Evolutionary conservation across 2,329 filamentous ascomycete species (phyloP).

Genomic region (Ambrosiella cleistominuta): DNA sequence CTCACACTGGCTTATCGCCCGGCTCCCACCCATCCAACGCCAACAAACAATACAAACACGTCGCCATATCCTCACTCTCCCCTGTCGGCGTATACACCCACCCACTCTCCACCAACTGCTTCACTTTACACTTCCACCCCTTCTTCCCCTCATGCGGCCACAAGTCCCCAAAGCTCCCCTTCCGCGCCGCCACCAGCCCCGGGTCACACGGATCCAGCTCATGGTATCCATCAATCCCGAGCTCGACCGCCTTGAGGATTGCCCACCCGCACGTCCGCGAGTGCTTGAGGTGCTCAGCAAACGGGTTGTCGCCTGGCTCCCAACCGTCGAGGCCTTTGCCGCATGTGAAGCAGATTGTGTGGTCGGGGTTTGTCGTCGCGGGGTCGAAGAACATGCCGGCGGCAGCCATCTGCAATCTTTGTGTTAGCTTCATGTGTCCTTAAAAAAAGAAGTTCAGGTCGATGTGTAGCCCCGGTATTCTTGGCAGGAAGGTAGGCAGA

Average conservation of each 20-base stretch:
- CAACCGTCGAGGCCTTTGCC: conserved; percentile 73
- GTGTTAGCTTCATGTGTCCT: neutral
- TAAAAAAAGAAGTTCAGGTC: neutral
- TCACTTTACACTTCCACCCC: conserved; percentile 75
- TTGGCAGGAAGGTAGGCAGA: neutral
- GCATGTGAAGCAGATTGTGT: conserved; percentile 80
- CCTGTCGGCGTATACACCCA: conserved; percentile 83
- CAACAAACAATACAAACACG: conserved; percentile 77
- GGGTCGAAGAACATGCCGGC: conserved; percentile 88
- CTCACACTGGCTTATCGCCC: conserved; percentile 71
- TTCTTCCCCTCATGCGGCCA: conserved; percentile 86
- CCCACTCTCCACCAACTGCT: conserved; percentile 81
- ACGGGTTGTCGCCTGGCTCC: conserved; percentile 71
- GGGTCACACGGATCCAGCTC: conserved; percentile 58
- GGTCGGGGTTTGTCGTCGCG: conserved; percentile 58
- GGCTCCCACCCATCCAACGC: conserved; percentile 91
- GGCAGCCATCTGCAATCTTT: conserved; percentile 51
- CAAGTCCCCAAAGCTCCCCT: conserved; percentile 60
- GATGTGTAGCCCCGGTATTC: too few relatives aligned
- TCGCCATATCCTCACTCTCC: conserved; percentile 76
- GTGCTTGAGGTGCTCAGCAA: conserved; percentile 72
- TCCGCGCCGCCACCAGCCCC: conserved; percentile 57
- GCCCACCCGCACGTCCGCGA: conserved; percentile 78
- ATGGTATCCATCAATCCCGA: conserved; percentile 41
- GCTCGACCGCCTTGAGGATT: conserved; percentile 46